Percentiles rank a stretch among this genome's conserved stretches.
Evolutionary conservation across 768 basidiomycete species (phyloP).

Genomic region (Russula emetica): DNA sequence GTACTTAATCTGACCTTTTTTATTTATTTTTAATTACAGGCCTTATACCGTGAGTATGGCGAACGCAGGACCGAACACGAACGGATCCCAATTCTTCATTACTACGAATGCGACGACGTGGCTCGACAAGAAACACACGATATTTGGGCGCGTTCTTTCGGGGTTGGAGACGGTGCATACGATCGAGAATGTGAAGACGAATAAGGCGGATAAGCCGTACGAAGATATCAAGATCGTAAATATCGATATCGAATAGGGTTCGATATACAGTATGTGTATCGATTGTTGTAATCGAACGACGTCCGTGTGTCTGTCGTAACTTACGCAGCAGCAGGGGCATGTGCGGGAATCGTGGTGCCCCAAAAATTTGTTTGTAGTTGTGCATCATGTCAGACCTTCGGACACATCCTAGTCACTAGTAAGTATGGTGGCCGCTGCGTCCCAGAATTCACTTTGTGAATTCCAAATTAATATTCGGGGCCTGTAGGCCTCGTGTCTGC

Average conservation of each 20-base stretch:
- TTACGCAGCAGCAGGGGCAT: not conserved
- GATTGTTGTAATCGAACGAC: not conserved
- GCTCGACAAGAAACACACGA: constrained; percentile 88
- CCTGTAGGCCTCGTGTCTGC: no score
- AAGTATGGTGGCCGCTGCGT: no score
- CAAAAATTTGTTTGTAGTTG: not conserved
- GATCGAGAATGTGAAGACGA: constrained; percentile 87
- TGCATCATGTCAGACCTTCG: not conserved
- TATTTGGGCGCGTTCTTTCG: constrained; percentile 84
- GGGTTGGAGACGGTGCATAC: constrained; percentile 87
- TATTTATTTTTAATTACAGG: no score
- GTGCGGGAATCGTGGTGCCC: not conserved
- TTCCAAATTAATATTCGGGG: no score
- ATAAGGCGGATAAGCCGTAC: constrained; percentile 82
- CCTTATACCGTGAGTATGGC: constrained; percentile 97
- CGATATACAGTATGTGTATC: constrained; percentile 32
- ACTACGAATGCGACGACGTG: constrained; percentile 92
- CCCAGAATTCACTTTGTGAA: no score
- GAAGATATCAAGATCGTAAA: constrained; percentile 93
- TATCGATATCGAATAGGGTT: constrained; percentile 60
- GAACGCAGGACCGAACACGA: constrained; percentile 84
- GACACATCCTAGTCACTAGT: not conserved
- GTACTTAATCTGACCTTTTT: not conserved
- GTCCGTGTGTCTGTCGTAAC: not conserved
- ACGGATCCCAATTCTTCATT: constrained; percentile 98